Percentiles rank a stretch among this genome's conserved stretches.
Evolutionary conservation across 2,329 filamentous ascomycete genomes (phyloP).

Genomic region (Pseudophaeomoniella oleicola): DNA sequence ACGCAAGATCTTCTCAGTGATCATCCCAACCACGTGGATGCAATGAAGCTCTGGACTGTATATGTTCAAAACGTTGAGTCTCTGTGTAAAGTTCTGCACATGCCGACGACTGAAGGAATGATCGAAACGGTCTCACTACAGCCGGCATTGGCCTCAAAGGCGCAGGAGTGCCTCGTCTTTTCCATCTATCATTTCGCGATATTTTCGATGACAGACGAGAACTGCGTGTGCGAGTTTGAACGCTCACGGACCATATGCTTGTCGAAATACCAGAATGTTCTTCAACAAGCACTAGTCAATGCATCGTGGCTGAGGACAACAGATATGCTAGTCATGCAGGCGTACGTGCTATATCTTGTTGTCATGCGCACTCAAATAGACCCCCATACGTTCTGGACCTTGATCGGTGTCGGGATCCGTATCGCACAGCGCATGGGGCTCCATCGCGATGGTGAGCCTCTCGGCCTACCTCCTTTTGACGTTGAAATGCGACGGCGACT

Average conservation of each 20-base stretch:
- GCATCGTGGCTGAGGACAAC: conserved; percentile 30
- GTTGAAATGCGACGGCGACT: conserved; percentile 22
- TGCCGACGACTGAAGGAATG: conserved; percentile 51
- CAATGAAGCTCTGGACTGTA: conserved; percentile 59
- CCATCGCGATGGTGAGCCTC: conserved; percentile 30
- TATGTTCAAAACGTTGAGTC: conserved; percentile 65
- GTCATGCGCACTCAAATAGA: conserved; percentile 25
- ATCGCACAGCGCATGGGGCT: conserved; percentile 34
- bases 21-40: conserved; percentile 17
- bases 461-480: conserved; percentile 32
- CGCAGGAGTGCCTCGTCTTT: conserved; percentile 21
- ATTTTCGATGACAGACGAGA: conserved; percentile 18
- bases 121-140: conserved; percentile 44
- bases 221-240: conserved; percentile 16
- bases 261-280: conserved; percentile 15
- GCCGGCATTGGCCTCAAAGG: conserved; percentile 14
- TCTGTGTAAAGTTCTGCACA: conserved; percentile 56
- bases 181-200: conserved; percentile 13
- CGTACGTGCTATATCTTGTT: conserved; percentile 30
- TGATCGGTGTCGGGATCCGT: conserved; percentile 31
- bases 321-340: conserved; percentile 30
- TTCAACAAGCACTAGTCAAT: conserved; percentile 24
- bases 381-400: conserved; percentile 35
- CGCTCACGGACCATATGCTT: conserved; percentile 16
- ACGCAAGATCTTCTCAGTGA: conserved; percentile 6